Conservation (phyloP, 2,329 filamentous ascomycete genomes). For the Penicillium verrucosum region DNA sequence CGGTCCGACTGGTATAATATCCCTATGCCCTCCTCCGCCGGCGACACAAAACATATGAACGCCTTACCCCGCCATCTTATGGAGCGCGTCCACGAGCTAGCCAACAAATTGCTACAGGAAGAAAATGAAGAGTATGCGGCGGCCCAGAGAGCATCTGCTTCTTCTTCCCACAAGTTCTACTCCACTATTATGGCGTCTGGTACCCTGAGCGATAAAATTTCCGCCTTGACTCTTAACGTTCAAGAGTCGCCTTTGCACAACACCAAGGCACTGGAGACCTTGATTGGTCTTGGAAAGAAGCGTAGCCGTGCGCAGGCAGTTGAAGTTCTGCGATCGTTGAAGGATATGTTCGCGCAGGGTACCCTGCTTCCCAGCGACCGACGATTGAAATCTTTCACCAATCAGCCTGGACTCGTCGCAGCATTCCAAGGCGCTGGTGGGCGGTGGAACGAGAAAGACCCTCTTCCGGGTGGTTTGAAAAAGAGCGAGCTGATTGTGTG, state of each 20-base stretch:
- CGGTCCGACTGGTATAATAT: slow-evolving; percentile 67
- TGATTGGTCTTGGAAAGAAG: slow-evolving; percentile 82
- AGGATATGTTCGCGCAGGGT: slow-evolving; percentile 90
- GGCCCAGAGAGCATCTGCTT: slow-evolving; percentile 68
- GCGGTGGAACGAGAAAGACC: slow-evolving; percentile 66
- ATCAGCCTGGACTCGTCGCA: slow-evolving; percentile 72
- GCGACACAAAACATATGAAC: slow-evolving; percentile 46
- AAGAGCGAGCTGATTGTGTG: slow-evolving; percentile 78
- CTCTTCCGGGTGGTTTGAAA: slow-evolving; percentile 69
- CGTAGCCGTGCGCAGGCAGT: slow-evolving; percentile 90
- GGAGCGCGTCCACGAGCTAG: slow-evolving; percentile 62
- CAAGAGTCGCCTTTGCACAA: slow-evolving; percentile 97
- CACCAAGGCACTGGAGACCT: slow-evolving; percentile 78
- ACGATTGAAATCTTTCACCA: slow-evolving; percentile 73
- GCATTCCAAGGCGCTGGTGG: slow-evolving; percentile 62
- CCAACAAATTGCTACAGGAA: slow-evolving; percentile 68
- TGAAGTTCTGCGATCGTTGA: slow-evolving; percentile 85
- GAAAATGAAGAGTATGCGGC: slow-evolving; percentile 74
- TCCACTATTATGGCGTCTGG: slow-evolving; percentile 95
- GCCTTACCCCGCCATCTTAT: slow-evolving; percentile 52
- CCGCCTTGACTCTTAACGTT: slow-evolving; percentile 85
- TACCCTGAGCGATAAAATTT: slow-evolving; percentile 95
- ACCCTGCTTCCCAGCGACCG: slow-evolving; percentile 78
- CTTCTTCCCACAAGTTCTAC: slow-evolving; percentile 92
- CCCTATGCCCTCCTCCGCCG: slow-evolving; percentile 53